Conservation (phyloP, 1,284 basidiomycete species). For the Microbotryum lychnidis-dioicae region DNA sequence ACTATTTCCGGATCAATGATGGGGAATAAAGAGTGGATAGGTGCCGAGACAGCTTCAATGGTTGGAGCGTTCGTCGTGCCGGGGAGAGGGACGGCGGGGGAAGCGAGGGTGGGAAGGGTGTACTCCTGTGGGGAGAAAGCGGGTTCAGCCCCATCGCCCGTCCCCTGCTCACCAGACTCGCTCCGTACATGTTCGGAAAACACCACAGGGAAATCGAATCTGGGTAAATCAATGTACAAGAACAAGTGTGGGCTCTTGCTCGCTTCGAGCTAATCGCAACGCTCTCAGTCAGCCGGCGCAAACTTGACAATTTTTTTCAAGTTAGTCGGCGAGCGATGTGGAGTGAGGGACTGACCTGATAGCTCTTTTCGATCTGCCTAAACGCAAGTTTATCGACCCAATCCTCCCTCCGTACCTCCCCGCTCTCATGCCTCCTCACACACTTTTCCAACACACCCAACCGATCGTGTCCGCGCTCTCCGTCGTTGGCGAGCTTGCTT, state of each 20-base stretch:
- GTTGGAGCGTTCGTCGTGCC: slow-evolving; percentile 8
- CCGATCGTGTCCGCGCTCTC: slow-evolving; percentile 55
- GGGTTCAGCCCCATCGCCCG: slow-evolving; percentile 10
- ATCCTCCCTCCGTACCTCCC: slow-evolving; percentile 84
- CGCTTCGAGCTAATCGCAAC: slow-evolving; percentile 58
- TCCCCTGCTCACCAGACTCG: too few relatives aligned
- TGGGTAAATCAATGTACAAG: slow-evolving; percentile 87
- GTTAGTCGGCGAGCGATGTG: too few relatives aligned
- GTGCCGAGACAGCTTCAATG: slow-evolving; percentile 3
- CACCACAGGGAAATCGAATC: slow-evolving; percentile 98
- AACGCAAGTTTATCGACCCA: slow-evolving; percentile 94
- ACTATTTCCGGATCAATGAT: slow-evolving; percentile 83
- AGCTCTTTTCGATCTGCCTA: slow-evolving; percentile 84
- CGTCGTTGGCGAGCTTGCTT: slow-evolving; percentile 58
- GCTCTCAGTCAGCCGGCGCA: too few relatives aligned
- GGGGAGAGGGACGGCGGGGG: slow-evolving; percentile 34
- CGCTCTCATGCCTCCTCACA: slow-evolving; percentile 91
- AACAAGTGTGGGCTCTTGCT: slow-evolving; percentile 82
- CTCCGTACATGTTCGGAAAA: slow-evolving; percentile 68
- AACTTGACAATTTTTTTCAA: too few relatives aligned
- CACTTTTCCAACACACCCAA: slow-evolving; percentile 93
- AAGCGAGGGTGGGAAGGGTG: slow-evolving; percentile 36
- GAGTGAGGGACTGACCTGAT: slow-evolving; percentile 39
- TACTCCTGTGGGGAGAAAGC: slow-evolving; percentile 38
- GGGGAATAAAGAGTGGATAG: slow-evolving; percentile 51